Base-by-base conservation (phyloP, 225 moss, liverwort and hornwort genomes). In the Bryum argenteum region DNA sequence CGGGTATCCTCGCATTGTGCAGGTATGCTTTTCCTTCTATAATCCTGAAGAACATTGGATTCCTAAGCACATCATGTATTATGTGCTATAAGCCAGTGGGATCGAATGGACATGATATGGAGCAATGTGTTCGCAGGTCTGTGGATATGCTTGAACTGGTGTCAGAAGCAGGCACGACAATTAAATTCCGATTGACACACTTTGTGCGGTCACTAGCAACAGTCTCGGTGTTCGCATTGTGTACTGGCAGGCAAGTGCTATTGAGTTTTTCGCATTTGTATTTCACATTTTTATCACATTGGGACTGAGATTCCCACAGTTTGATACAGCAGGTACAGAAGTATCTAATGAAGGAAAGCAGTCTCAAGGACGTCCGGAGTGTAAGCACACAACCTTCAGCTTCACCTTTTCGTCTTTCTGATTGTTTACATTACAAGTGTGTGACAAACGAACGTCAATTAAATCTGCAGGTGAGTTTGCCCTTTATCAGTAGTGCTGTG, bases 141-240 rank as follows among this genome's bases (percentile, higher is more conserved):
- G 62, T 94, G 74, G 98, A 98, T 80, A 85, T 83, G 54, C 66
- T 94, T 40, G 78, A 91, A 13, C 60, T 94, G 74, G 21, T 85
- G 65, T 85, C 94, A 64, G 89, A 79, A 75, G 82, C 89, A 13
- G 91, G 91, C 80, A 71, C 86, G 54, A 91, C 84, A 23, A 83
- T 98, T 17, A 94, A 81, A 80, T 87, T 78, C 64, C 91, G 98
- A 40, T 84, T 90, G 65, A 74, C 94, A 8, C 88, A 92, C 63
- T 98, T 94, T 71, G 81, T 92, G 69, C 87, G 85, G 42, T 98
- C 98, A 59, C 72, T 98, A 44, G 84, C 94, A 20, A 94, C 98
- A 28, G 98, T 98, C 7, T 77, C 92, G 20, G 89, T 89, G 13
- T 92, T 98, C 54, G 91, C 98, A 9, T 86, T 78, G 40, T 98